Evolutionary conservation across 495 filamentous ascomycete species (phyloP), one percentile per base, ranked within the genome.

Genomic region (Aspergillus funiculosus): DNA sequence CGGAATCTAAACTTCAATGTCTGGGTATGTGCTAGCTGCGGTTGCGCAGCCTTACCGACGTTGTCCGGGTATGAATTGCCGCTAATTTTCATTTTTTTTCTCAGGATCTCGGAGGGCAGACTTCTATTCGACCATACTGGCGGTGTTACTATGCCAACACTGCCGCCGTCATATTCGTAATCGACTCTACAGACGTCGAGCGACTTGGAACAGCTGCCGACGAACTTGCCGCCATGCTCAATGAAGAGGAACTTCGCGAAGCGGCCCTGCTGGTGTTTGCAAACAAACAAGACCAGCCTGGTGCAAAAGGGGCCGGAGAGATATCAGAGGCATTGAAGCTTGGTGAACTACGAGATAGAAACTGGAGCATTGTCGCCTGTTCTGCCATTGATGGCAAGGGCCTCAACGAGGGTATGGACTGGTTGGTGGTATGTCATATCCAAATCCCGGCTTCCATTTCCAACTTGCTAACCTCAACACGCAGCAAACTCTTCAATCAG

Each of bases 111-210:
- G 91, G 88, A 53, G 94, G 92, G 18, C 92, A 97, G 76, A 97
- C 92, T 10, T 89, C 84, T 41, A 97, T 98, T 60, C 81, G 92
- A 52, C 92, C 92, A 7, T 98, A 97, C 71, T 98, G 92, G 92
- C 81, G 92, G 56, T 97, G 94, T 67, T 98, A 98, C 76, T 98
- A 97, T 62, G 90, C 92, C 58, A 96, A 97, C 71, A 98, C 94
- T 2, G 92, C 94, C n/a, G 92, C 92, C 10, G 94, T 98, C 47
- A 85, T 98, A 54, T 98, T 98, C 68, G 92, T 98, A 44, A 91
- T 98, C 58, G 92, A 98, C 60, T 89, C 85, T 34, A 97, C 92
- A 46, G 92, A 98, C 78, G 90, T 96, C 57, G 87, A 95, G 51
- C 86, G 92, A 34, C 70, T 98, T 32, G 82, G 86, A 36, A 97